These are phyloP conservation scores for Handroanthus guayacan DNA, from an alignment of 257 asterid species.

Conservation along the genomic window DNA sequence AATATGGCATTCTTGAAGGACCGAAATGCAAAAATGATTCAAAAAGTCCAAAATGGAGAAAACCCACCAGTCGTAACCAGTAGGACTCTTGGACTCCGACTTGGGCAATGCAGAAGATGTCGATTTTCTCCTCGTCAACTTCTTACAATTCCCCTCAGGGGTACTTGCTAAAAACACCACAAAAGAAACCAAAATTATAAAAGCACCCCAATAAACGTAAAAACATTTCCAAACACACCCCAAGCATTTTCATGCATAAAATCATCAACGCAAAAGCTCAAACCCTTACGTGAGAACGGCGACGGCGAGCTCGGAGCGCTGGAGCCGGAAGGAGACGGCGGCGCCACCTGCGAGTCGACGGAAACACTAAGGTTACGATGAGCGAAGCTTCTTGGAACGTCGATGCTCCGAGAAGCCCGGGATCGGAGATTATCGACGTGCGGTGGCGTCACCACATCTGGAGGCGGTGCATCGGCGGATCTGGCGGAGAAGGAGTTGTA, in stretches of 20 bases:
- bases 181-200: conserved; percentile 18
- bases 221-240: conserved; percentile 1
- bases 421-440: conserved; percentile 30
- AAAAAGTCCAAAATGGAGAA: not conserved
- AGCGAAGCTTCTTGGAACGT: conserved; percentile 44
- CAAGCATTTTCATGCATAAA: conserved; percentile 21
- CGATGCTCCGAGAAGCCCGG: conserved; percentile 58
- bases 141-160: conserved; percentile 58
- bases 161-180: conserved; percentile 47
- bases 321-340: conserved; percentile 61
- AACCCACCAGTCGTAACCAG: conserved; percentile 66
- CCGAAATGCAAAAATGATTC: not conserved
- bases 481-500: conserved; percentile 56
- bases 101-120: conserved; percentile 23
- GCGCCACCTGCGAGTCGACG: conserved; percentile 48
- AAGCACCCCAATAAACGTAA: not conserved
- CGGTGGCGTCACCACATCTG: conserved; percentile 25
- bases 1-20: conserved; percentile 28
- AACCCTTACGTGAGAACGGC: conserved; percentile 62
- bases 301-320: conserved; percentile 65
- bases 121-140: conserved; percentile 55
- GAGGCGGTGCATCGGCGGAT: conserved; percentile 26
- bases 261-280: not conserved
- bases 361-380: conserved; percentile 37
- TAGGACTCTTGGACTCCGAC: conserved; percentile 47